Conservation (phyloP, 164 flowering plant genomes). For the Umbellularia californica region DNA sequence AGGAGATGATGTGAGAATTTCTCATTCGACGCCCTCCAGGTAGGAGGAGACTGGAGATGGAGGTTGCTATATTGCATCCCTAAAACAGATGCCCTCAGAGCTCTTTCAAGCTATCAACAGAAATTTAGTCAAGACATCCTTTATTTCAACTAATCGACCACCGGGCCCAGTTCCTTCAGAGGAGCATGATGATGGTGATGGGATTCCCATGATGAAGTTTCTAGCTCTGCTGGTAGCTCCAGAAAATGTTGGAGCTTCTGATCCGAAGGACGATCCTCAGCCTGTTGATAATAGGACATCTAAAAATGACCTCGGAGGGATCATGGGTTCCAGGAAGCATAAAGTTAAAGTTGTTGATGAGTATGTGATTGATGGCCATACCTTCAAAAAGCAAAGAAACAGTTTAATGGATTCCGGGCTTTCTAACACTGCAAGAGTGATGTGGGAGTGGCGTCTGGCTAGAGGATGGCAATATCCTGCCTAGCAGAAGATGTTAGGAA, state of each 20-base stretch:
- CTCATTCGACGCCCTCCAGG: constrained; percentile 22
- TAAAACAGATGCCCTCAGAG: constrained; percentile 82
- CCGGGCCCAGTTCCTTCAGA: constrained; percentile 99
- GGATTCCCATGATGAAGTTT: constrained; percentile 65
- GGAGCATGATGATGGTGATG: constrained; percentile 43
- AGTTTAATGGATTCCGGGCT: constrained; percentile 21
- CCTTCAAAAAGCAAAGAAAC: constrained; percentile 31
- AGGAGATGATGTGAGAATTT: constrained; percentile 24
- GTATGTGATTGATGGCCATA: constrained; percentile 42
- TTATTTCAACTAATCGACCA: constrained; percentile 36
- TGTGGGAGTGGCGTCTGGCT: constrained; percentile 51
- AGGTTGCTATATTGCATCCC: constrained; percentile 32
- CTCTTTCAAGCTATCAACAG: constrained; percentile 83
- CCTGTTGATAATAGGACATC: constrained; percentile 22
- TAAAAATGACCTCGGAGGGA: constrained; percentile 33
- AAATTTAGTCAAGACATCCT: constrained; percentile 63
- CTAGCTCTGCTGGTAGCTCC: constrained; percentile 34
- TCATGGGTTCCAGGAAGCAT: constrained; percentile 38
- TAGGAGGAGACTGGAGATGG: constrained; percentile 20
- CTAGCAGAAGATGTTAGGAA: constrained; percentile 25
- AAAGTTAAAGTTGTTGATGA: constrained; percentile 33
- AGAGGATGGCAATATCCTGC: constrained; percentile 29
- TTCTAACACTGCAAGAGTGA: constrained; percentile 20
- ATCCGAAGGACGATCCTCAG: constrained; percentile 25
- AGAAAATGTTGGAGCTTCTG: constrained; percentile 26